Base-by-base conservation (phyloP, 352 stramenopile genomes). In the Phytophthora multivora region DNA sequence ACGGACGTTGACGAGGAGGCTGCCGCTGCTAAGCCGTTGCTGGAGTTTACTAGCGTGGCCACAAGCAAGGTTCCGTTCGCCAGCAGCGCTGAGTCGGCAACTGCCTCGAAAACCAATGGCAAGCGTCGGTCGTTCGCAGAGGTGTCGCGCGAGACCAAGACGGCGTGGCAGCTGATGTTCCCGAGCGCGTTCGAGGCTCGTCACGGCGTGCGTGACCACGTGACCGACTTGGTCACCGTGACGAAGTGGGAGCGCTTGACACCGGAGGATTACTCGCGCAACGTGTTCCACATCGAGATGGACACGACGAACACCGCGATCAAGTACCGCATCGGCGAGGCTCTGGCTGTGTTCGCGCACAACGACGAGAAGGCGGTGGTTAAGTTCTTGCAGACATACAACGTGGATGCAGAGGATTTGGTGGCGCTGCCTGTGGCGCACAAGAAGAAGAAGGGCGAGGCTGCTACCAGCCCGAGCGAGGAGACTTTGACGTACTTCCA, bases 271-370 rank as follows among this genome's bases (percentile, higher is more conserved):
- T 96, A 96, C 74, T 80, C 75, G 59, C 84, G 88, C 33, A 92
- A 96, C 63, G 88, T 96, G 31, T 92, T 93, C 73, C 88, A 95
- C 67, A 52, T 95, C 42, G 84, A 92, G 55, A 91, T 96, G 75
- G 88, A 95, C 71, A 93, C 89, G 47, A 87, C 62, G 18, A 85
- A 86, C 69, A 90, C 79, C 16, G 68, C 66, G 30, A 89, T 96
- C 66, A 80, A 84, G 78, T 96, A 96, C 80, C 74, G 79, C 43
- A 93, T 93, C 51, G 88, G 88, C 51, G 88, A 95, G 39, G 86
- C 88, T 36, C 69, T 96, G 12, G 86, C 82, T 11, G 82, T 96
- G 47, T 96, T 93, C 63, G 80, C 78, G 5, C 84, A 95, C 65
- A 96, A 96, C 72, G 71, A 91, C 62, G 70, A 87, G 50, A 81